Conservation (phyloP, 345 rosid species). For the Syzygium aqueum region DNA sequence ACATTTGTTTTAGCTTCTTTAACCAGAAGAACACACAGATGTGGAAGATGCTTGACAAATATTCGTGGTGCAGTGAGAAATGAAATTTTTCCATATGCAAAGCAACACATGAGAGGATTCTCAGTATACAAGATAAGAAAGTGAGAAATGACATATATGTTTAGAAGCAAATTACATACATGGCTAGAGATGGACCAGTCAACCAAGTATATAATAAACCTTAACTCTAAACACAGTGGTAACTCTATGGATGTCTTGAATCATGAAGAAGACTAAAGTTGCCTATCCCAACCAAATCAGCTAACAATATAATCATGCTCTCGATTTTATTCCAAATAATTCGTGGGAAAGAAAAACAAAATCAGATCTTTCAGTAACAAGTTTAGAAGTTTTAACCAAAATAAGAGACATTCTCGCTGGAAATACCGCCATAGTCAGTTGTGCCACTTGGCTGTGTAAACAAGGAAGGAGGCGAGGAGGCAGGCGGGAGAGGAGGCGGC, state of each 20-base stretch:
- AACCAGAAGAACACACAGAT: background rate
- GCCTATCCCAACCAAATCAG: background rate
- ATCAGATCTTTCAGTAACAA: constrained; percentile 13
- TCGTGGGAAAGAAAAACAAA: constrained; percentile 19
- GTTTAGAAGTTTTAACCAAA: constrained; percentile 34
- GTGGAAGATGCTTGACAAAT: background rate
- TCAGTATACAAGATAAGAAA: background rate
- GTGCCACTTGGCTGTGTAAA: constrained; percentile 28
- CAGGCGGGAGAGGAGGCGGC: constrained; percentile 25
- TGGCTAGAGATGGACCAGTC: background rate
- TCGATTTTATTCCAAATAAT: constrained; percentile 5
- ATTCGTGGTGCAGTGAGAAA: background rate
- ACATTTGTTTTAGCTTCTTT: background rate
- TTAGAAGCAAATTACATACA: background rate
- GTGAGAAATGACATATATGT: background rate
- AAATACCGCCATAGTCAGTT: constrained; percentile 48
- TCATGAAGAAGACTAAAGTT: background rate
- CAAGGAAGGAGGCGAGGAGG: constrained; percentile 51
- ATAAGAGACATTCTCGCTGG: constrained; percentile 60
- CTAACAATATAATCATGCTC: background rate
- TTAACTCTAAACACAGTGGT: background rate
- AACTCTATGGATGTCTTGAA: background rate
- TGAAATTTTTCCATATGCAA: background rate
- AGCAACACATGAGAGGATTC: background rate
- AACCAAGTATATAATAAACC: background rate